Evolutionary conservation across 176 grass and related monocot species (phyloP).

Genomic region (Saccharum officinarum): DNA sequence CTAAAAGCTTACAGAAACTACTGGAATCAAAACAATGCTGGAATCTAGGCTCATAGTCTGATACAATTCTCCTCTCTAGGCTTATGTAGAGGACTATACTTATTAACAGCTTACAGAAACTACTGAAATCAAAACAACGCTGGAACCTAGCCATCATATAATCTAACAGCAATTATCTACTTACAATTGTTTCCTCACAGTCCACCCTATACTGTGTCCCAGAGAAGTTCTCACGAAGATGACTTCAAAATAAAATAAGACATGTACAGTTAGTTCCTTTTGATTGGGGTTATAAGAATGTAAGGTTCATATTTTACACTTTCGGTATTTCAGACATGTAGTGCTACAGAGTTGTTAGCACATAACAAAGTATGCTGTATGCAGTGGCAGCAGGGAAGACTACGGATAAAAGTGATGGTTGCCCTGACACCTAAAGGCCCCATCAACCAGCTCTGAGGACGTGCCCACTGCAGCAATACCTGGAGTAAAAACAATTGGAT

Average conservation of each 20-base stretch:
- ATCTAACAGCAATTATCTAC: neutral
- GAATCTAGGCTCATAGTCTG: neutral
- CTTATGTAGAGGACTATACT: neutral
- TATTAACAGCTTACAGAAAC: neutral
- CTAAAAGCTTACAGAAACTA: neutral
- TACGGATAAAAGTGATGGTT: neutral
- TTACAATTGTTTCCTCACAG: neutral
- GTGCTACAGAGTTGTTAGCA: neutral
- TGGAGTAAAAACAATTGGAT: neutral
- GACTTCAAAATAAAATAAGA: neutral
- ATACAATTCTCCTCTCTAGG: neutral
- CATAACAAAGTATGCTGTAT: neutral
- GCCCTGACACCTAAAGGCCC: neutral
- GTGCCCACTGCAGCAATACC: neutral
- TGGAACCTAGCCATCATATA: neutral
- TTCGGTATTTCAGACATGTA: neutral
- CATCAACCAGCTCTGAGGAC: neutral
- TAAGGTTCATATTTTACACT: neutral
- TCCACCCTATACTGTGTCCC: neutral
- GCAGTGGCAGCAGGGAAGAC: neutral
- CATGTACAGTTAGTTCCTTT: neutral
- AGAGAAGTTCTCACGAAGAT: neutral
- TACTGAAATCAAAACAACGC: neutral
- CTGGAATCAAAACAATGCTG: neutral
- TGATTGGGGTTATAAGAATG: neutral